phyloP scores from a whole-genome alignment of 1,139 yeast species.

The Lodderomyces margitis region DNA sequence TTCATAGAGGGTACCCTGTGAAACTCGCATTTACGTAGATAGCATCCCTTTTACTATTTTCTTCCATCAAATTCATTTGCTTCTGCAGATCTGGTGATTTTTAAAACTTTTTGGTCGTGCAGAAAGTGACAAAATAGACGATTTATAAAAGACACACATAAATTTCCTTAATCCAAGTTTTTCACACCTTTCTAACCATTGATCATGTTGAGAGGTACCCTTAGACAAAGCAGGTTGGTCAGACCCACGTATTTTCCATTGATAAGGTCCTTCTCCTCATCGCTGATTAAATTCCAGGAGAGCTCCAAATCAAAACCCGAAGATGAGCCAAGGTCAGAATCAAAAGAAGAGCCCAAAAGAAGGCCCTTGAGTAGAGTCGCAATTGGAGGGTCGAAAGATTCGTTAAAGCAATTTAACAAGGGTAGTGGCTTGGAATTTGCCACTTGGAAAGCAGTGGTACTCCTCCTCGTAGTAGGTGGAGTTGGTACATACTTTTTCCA shows the following conservation, averaged over 20 bases:
- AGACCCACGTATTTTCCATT: constrained; percentile 1
- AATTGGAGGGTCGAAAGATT: constrained; percentile 36
- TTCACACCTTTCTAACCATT: neutral
- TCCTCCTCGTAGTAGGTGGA: constrained; percentile 68
- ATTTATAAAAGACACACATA: neutral
- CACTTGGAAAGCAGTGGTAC: constrained; percentile 80
- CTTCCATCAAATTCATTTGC: constrained; percentile 1
- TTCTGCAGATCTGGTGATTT: constrained; percentile 1
- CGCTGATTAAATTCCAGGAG: constrained; percentile 8
- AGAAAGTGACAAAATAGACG: neutral
- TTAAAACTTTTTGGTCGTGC: neutral
- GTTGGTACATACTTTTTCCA: constrained; percentile 67
- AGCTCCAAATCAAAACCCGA: constrained; percentile 1
- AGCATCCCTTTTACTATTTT: too few relatives aligned
- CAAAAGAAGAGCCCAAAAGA: constrained; percentile 18
- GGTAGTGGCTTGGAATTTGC: constrained; percentile 56
- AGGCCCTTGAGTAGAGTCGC: constrained; percentile 52
- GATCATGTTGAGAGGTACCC: neutral
- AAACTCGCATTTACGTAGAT: too few relatives aligned
- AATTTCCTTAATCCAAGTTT: neutral
- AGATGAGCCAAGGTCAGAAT: constrained; percentile 1
- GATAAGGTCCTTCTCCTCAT: neutral
- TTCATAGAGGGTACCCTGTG: too few relatives aligned
- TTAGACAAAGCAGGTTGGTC: neutral
- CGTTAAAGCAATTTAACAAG: constrained; percentile 26